phyloP scores from a whole-genome alignment of 352 stramenopile species.

The Saprolegnia parasitica region DNA sequence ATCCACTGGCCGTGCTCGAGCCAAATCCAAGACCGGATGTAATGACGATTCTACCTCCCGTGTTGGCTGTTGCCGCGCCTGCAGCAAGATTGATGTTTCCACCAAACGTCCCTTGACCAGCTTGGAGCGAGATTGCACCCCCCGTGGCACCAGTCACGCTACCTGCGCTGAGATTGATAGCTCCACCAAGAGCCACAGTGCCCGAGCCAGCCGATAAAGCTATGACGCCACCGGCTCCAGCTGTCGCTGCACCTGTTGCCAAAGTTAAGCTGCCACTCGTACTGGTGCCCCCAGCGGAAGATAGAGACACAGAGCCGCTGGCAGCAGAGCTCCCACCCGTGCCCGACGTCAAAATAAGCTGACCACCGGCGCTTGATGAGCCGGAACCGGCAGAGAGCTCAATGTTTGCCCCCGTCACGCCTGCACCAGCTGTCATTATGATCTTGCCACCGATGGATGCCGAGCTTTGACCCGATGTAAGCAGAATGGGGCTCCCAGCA shows the following conservation, averaged over 20 bases:
- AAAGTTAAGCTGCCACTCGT: slow-evolving; percentile 26
- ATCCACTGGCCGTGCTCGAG: slow-evolving; percentile 4
- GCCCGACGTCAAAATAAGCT: slow-evolving; percentile 58
- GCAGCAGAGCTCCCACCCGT: slow-evolving; percentile 51
- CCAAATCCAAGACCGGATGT: slow-evolving; percentile 14
- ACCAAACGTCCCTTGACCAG: slow-evolving; percentile 17
- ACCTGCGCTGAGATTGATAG: slow-evolving; percentile 40
- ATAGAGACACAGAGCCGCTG: slow-evolving; percentile 56
- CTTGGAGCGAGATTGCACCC: slow-evolving; percentile 6
- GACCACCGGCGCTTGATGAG: slow-evolving; percentile 56
- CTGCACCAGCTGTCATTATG: slow-evolving; percentile 8
- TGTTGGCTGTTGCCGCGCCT: slow-evolving; percentile 9
- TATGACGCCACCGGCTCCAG: slow-evolving; percentile 13
- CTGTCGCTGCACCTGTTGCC: slow-evolving; percentile 18
- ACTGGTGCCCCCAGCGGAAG: slow-evolving; percentile 59
- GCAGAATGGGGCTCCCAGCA: slow-evolving; percentile 49
- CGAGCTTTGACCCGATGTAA: slow-evolving; percentile 65
- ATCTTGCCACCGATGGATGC: slow-evolving; percentile 35
- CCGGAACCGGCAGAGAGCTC: slow-evolving; percentile 49
- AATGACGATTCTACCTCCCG: slow-evolving; percentile 17
- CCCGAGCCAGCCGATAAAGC: slow-evolving; percentile 20
- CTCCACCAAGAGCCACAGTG: slow-evolving; percentile 59
- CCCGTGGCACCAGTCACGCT: slow-evolving; percentile 9
- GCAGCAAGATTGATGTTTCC: slow-evolving; percentile 25
- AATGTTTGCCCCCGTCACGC: slow-evolving; percentile 50